Conservation (phyloP, 2,329 filamentous ascomycete genomes). For the Torrubiella hemipterigena region DNA sequence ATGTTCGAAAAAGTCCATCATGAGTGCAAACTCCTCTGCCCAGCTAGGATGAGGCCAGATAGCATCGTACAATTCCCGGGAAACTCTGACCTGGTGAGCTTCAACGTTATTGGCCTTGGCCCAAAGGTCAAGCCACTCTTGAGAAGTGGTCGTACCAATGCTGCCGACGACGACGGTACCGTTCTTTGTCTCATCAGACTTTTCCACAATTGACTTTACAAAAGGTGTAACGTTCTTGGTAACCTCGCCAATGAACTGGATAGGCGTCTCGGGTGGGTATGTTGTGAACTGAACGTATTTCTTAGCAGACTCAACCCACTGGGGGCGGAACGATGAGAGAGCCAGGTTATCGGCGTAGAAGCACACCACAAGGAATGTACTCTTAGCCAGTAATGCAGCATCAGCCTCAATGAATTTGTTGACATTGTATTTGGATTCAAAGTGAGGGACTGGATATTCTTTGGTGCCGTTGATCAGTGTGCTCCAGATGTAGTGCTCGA, state of each 20-base stretch:
- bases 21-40: constrained; percentile 1
- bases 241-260: constrained; percentile 18
- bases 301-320: constrained; percentile 5
- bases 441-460: constrained; percentile 23
- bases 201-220: constrained; percentile 16
- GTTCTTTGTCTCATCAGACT: constrained; percentile 15
- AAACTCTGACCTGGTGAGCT: neutral
- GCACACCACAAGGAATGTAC: constrained; percentile 24
- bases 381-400: constrained; percentile 19
- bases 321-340: constrained; percentile 7
- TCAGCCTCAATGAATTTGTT: constrained; percentile 26
- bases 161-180: constrained; percentile 15
- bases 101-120: neutral
- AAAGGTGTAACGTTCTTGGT: constrained; percentile 21
- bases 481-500: constrained; percentile 33
- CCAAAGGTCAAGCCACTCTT: neutral
- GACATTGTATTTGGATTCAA: constrained; percentile 27
- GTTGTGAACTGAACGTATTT: constrained; percentile 18
- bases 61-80: too few relatives aligned
- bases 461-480: constrained; percentile 26
- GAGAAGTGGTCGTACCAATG: neutral
- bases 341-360: constrained; percentile 22
- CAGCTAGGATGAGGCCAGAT: neutral
- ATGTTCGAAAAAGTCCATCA: constrained; percentile 1
- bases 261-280: constrained; percentile 12